Evolutionary conservation across 345 rosid genomes (phyloP).

Genomic region (Noccaea caerulescens): DNA sequence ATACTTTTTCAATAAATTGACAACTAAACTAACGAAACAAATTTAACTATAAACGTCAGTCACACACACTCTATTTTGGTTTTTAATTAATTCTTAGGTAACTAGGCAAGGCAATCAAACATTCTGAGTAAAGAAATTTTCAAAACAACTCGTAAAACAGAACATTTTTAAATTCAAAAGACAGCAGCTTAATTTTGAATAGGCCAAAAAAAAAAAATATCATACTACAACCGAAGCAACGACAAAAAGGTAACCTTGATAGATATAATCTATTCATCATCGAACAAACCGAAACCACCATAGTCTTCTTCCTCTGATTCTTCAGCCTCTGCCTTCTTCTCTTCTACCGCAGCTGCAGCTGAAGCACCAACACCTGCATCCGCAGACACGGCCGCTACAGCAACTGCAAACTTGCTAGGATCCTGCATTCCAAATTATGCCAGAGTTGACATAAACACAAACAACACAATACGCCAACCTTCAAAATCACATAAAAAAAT

Average conservation of each 20-base stretch:
- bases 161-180: background rate
- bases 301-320: slow-evolving; percentile 49
- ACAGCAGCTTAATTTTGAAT: slow-evolving; percentile 15
- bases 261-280: slow-evolving; percentile 32
- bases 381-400: slow-evolving; percentile 40
- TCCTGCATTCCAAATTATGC: slow-evolving; percentile 29
- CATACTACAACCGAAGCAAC: slow-evolving; percentile 27
- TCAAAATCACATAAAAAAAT: background rate
- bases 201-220: slow-evolving; percentile 23
- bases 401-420: slow-evolving; percentile 49
- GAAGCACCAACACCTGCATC: slow-evolving; percentile 40
- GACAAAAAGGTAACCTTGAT: slow-evolving; percentile 18
- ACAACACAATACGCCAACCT: background rate
- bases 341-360: slow-evolving; percentile 42
- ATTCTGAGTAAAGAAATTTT: background rate
- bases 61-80: background rate
- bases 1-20: too few relatives aligned
- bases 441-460: background rate
- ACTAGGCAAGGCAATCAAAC: background rate
- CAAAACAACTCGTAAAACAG: background rate
- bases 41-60: too few relatives aligned
- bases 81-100: too few relatives aligned
- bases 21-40: too few relatives aligned
- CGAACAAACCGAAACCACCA: slow-evolving; percentile 46
- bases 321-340: slow-evolving; percentile 39